Evolutionary conservation across 2,329 filamentous ascomycete species (phyloP).

Genomic region (Colletotrichum theobromicola): DNA sequence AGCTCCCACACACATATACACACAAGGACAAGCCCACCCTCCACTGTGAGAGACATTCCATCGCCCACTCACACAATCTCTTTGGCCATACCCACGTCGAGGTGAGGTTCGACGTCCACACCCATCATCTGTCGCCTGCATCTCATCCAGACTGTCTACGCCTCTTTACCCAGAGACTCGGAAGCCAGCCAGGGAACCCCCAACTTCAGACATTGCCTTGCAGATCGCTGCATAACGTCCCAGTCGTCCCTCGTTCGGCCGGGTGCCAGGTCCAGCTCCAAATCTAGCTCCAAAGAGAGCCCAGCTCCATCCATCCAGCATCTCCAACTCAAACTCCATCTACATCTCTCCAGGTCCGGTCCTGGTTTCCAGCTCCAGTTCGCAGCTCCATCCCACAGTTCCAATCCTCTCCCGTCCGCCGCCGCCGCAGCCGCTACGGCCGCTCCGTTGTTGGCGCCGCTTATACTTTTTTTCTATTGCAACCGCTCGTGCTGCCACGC

Average conservation of each 20-base stretch:
- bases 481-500: conserved; percentile 7
- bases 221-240: conserved; percentile 21
- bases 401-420: conserved; percentile 3
- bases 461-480: background rate
- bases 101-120: background rate
- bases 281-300: background rate
- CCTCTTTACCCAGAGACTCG: conserved; percentile 17
- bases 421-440: background rate
- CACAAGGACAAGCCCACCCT: conserved; percentile 16
- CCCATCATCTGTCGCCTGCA: conserved; percentile 18
- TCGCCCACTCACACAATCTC: conserved; percentile 10
- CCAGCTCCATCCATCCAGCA: background rate
- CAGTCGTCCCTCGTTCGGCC: conserved; percentile 17
- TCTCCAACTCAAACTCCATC: background rate
- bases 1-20: conserved; percentile 2
- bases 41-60: conserved; percentile 11
- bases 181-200: conserved; percentile 12
- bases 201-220: conserved; percentile 8
- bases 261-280: background rate
- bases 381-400: background rate
- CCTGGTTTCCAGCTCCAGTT: background rate
- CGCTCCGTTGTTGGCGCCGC: conserved; percentile 1
- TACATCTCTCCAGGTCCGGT: background rate
- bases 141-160: conserved; percentile 11
- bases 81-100: conserved; percentile 8